Conservation (phyloP, 163 green algal species). For the Chlamydomonas reinhardtii region DNA sequence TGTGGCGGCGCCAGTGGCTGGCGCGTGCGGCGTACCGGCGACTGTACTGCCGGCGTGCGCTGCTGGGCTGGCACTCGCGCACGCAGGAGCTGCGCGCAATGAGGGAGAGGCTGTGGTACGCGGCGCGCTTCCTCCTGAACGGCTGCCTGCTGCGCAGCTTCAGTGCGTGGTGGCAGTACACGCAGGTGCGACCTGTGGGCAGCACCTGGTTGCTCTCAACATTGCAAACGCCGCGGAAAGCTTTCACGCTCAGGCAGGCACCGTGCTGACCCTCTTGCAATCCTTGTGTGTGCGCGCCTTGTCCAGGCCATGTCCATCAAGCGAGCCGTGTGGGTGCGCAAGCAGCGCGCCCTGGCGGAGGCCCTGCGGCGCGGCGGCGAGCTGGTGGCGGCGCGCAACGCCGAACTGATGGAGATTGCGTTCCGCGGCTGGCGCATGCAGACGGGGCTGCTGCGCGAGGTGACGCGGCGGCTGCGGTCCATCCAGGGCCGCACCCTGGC, state of each 20-base stretch:
- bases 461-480: background rate
- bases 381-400: background rate
- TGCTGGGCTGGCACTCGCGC: constrained; percentile 26
- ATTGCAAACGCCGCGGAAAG: no score
- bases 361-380: constrained; percentile 28
- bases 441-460: background rate
- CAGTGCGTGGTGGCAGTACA: constrained; percentile 27
- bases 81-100: constrained; percentile 1
- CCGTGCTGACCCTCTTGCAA: no score
- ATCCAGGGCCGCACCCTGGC: background rate
- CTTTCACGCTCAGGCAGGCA: no score
- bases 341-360: constrained; percentile 43
- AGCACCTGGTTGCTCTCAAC: no score
- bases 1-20: constrained; percentile 14
- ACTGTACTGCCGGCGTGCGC: constrained; percentile 11
- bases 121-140: constrained; percentile 2
- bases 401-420: constrained; percentile 26
- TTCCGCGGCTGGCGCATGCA: constrained; percentile 11
- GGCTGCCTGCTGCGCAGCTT: constrained; percentile 23
- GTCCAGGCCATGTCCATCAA: constrained; percentile 44
- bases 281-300: no score
- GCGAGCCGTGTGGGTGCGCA: constrained; percentile 40
- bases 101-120: constrained; percentile 29
- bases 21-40: background rate
- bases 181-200: constrained; percentile 1